Conservation (phyloP, 148 eudicot species). For the Nepenthes mirabilis region DNA sequence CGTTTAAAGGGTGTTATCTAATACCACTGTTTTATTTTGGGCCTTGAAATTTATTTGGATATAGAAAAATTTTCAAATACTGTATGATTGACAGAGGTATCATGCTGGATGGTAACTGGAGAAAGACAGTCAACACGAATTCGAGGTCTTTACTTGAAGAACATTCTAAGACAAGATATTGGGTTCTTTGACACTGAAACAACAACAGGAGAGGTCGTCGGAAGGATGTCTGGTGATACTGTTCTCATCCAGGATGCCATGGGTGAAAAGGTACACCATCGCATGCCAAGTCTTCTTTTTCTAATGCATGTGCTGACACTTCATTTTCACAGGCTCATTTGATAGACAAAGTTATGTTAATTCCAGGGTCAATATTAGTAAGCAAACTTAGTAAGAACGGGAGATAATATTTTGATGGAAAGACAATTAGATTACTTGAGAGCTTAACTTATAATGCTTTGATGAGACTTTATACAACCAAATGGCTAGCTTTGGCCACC, state of each 20-base stretch:
- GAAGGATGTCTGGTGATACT: constrained; percentile 89
- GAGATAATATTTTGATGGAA: no score
- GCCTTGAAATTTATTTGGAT: not conserved
- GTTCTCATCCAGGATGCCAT: constrained; percentile 88
- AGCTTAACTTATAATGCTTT: no score
- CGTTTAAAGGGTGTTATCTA: not conserved
- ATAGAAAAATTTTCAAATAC: not conserved
- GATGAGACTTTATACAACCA: no score
- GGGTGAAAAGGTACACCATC: constrained; percentile 60
- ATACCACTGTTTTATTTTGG: not conserved
- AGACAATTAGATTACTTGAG: no score
- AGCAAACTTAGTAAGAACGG: no score
- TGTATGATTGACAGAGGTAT: constrained; percentile 39
- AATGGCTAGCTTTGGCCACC: no score
- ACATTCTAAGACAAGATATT: constrained; percentile 71
- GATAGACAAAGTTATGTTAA: no score
- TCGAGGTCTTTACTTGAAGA: constrained; percentile 58
- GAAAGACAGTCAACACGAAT: constrained; percentile 78
- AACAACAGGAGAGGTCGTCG: constrained; percentile 74
- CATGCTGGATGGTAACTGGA: constrained; percentile 81
- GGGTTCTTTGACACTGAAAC: constrained; percentile 83
- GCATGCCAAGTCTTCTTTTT: no score
- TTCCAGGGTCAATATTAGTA: no score
- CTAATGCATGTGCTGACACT: no score
- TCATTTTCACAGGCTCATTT: no score